Evolutionary conservation across 345 rosid species (phyloP), one percentile per base, ranked within the genome.

Genomic region (Salix caprea): DNA sequence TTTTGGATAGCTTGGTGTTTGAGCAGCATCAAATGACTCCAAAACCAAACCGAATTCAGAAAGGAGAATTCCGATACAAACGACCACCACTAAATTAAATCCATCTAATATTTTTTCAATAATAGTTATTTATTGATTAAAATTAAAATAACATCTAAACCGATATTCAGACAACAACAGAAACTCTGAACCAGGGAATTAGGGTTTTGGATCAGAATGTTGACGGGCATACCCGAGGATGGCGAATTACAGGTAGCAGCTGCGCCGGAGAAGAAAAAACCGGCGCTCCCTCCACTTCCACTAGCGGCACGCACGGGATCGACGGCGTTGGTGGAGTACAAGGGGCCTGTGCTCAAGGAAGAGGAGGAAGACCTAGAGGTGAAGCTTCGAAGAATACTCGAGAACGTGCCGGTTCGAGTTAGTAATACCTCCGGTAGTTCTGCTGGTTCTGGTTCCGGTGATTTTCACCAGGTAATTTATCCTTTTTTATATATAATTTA

Each of bases 401-500:
- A 93, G 73, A 96, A 96, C 77, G 99, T 96, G 0, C 99, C 99
- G 0, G 98, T 96, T 65, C 91, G 98, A 26, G 98, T 96, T 76
- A 92, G 90, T 58, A 96, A 93, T 73, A 91, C 99, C 52, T 96
- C 99, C 1, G 97, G 98, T 18, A 96, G 99, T 83, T 96, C 98
- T 9, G 99, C 98, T 5, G 97, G 99, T 83, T 91, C 97, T 23
- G 98, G 97, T 66, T 96, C 97, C 70, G 94, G 97, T 13, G 99
- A 94, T 81, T 96, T 96, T 67, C 99, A 96, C 73, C 99, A 94
- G 97, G 99, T 92, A 79, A 10, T 60, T 60, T 68, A 0, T 76
- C 46, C 23, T 28, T 71, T 65, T 70, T 50, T 11, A 34, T 34
- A 34, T 34, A 34, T 10, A 28, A 1, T 23, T 46, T 3, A 56